Conservation (phyloP, 306 rosid genomes). For the Abrus precatorius region DNA sequence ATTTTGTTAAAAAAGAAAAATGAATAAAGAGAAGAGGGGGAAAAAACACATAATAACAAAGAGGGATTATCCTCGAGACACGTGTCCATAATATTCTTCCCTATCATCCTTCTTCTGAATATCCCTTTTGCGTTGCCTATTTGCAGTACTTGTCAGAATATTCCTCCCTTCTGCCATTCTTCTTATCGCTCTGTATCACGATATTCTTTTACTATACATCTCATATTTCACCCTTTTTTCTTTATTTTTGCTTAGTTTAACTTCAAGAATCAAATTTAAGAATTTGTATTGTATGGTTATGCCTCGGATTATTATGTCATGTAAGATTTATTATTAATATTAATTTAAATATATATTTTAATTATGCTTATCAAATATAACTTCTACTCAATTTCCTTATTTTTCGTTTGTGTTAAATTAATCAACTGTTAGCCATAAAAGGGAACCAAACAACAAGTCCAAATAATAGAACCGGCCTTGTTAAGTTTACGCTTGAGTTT, state of each 20-base stretch:
- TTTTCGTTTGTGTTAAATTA: too few relatives aligned
- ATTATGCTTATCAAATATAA: too few relatives aligned
- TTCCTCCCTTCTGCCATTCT: constrained; percentile 57
- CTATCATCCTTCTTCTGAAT: constrained; percentile 74
- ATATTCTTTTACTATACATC: background rate
- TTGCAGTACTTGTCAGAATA: constrained; percentile 59
- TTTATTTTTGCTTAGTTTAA: background rate
- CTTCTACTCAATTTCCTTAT: too few relatives aligned
- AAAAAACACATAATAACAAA: constrained; percentile 6
- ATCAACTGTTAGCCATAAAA: too few relatives aligned
- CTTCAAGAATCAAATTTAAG: background rate
- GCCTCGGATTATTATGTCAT: too few relatives aligned
- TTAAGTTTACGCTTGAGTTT: too few relatives aligned
- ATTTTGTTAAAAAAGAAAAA: constrained; percentile 28
- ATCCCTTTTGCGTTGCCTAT: constrained; percentile 85
- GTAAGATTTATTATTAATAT: too few relatives aligned
- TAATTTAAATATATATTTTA: too few relatives aligned
- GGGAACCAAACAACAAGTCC: too few relatives aligned
- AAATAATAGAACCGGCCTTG: too few relatives aligned
- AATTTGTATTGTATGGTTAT: background rate
- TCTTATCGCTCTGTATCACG: background rate
- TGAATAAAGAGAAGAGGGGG: background rate
- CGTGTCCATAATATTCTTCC: constrained; percentile 68
- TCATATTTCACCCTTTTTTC: background rate
- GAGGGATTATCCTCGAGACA: constrained; percentile 59